These are phyloP conservation scores for Strobilomyces echinocephalus DNA, from an alignment of 768 basidiomycete species.

Conservation along the genomic window DNA sequence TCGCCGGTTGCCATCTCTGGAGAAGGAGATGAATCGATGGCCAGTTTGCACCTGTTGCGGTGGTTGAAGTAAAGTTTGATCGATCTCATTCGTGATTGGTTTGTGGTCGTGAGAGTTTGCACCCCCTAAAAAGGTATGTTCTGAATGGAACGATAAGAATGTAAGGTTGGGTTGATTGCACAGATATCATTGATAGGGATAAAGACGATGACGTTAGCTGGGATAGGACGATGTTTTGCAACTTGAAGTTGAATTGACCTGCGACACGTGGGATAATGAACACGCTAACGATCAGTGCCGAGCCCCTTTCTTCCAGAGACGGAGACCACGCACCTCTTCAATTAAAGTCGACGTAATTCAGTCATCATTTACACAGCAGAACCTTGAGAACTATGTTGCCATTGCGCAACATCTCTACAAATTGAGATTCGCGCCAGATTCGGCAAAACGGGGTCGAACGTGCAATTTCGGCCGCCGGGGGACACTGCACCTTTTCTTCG, in stretches of 20 bases:
- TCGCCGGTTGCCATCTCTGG: constrained; percentile 2
- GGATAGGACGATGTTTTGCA: not conserved
- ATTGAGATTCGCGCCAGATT: not conserved
- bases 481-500: not conserved
- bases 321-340: constrained; percentile 7
- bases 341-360: not conserved
- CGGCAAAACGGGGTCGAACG: not conserved
- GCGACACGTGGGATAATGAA: not conserved
- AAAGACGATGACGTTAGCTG: not conserved
- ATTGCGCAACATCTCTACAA: not conserved
- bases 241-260: not conserved
- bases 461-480: not conserved
- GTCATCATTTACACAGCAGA: not conserved
- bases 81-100: constrained; percentile 12
- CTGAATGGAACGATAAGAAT: constrained; percentile 10
- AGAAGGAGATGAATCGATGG: constrained; percentile 8
- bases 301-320: not conserved
- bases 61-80: constrained; percentile 15
- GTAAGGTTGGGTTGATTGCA: constrained; percentile 1
- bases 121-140: constrained; percentile 4
- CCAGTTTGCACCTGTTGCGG: not conserved
- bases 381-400: not conserved
- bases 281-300: not conserved
- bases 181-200: not conserved
- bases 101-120: constrained; percentile 13